Conservation (phyloP, 495 filamentous ascomycete genomes). For the Trichoderma asperelloides region DNA sequence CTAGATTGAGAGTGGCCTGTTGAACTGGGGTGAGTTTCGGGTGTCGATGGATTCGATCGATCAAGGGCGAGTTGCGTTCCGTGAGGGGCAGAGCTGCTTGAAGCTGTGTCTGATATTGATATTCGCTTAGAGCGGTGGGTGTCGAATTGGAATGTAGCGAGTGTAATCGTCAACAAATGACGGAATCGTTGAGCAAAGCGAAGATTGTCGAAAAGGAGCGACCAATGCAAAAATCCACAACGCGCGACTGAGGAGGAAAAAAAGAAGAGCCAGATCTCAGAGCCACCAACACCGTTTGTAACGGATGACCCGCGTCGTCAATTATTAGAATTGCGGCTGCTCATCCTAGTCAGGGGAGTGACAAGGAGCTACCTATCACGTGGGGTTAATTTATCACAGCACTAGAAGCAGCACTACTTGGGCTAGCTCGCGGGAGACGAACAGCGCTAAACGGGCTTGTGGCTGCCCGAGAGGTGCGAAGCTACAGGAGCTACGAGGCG, state of each 20-base stretch:
- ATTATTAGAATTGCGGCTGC: neutral
- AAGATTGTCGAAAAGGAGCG: neutral
- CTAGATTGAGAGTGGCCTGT: neutral
- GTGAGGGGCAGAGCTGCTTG: neutral
- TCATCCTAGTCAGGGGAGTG: conserved; percentile 2
- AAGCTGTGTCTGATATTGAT: neutral
- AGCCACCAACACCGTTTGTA: neutral
- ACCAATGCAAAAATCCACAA: neutral
- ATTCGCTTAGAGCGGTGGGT: neutral
- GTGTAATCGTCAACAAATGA: neutral
- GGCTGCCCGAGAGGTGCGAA: neutral
- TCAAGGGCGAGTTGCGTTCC: neutral
- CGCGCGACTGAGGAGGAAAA: neutral
- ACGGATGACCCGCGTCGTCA: neutral
- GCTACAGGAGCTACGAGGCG: no score
- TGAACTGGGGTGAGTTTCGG: conserved; percentile 2
- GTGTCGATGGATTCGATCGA: neutral
- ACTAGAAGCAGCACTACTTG: neutral
- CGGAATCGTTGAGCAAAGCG: neutral
- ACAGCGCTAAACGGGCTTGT: neutral
- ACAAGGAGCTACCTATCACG: conserved; percentile 1
- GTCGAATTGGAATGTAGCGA: neutral
- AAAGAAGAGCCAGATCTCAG: neutral
- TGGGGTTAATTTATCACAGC: neutral
- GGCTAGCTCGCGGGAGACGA: neutral